These are phyloP conservation scores for Citrullus mucosospermus DNA, from an alignment of 306 rosid species.

Conservation along the genomic window DNA sequence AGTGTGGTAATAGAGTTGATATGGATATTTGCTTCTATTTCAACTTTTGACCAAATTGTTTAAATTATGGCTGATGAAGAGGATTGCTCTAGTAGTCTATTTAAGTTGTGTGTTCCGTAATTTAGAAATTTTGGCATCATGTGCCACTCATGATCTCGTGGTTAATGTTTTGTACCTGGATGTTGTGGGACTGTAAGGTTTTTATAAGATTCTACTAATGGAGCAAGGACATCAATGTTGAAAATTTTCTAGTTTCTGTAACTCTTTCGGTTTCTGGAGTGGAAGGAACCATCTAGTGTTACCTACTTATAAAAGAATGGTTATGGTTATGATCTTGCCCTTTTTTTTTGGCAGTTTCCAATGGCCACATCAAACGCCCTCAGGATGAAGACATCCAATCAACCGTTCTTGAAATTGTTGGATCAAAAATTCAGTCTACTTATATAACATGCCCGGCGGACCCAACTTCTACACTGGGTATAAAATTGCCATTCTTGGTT, in stretches of 20 bases:
- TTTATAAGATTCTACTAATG: neutral
- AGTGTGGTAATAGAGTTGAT: neutral
- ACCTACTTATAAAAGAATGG: neutral
- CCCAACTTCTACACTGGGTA: conserved; percentile 85
- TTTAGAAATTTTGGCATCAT: neutral
- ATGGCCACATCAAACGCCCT: conserved; percentile 86
- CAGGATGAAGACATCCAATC: conserved; percentile 97
- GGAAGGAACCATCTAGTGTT: neutral
- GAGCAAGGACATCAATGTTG: neutral
- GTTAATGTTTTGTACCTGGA: neutral
- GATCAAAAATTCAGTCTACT: conserved; percentile 82
- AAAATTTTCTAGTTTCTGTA: neutral
- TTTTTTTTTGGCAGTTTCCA: conserved; percentile 39
- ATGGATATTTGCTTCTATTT: neutral
- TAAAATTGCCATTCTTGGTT: conserved; percentile 85
- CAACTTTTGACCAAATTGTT: too few species aligned
- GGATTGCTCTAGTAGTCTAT: neutral
- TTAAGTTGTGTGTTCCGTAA: neutral
- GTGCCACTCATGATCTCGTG: neutral
- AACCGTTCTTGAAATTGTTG: conserved; percentile 83
- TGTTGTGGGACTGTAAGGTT: neutral
- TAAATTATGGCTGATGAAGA: too few species aligned
- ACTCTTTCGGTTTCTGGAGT: neutral
- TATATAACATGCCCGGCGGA: conserved; percentile 96
- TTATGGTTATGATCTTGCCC: conserved; percentile 1